Evolutionary conservation across 2,329 filamentous ascomycete species (phyloP), one percentile per base, ranked within the genome.

Genomic region (Calonectria multiphialidica): DNA sequence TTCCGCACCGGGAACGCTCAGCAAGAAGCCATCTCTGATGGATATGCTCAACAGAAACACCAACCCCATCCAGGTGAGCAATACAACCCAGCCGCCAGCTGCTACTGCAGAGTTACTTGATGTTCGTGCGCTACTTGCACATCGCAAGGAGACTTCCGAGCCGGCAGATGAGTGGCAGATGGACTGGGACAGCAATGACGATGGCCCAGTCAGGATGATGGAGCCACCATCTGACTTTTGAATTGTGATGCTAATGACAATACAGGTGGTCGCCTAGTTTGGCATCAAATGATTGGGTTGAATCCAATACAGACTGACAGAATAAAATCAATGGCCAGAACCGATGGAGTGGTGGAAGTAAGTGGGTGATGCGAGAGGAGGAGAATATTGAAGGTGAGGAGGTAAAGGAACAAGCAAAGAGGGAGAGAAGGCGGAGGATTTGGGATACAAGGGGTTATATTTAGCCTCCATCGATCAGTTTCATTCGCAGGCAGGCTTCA

Each of bases 91-190:
- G 30, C 37, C 62, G 45, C 45, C 45, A n/a, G 37, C 45, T 9
- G 30, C 21, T 44, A 37, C 18, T 12, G 50, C 30, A 53, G 28
- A 63, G n/a, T 23, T 37, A n/a, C 35, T 72, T 23, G 70, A 72
- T 63, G 25, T 68, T 47, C 49, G 47, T 37, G 47, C 62, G 25
- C 42, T 67, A 12, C 50, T 72, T 15, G 55, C 30, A 45, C 57
- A 33, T 62, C 71, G 71, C 9, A 37, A 72, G 30, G 57, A 15
- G 55, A 53, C 45, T 10, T 72, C 63, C 67, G 63, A 62, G 35
- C 71, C 71, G 18, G 70, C 63, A 64, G 49, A 70, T 21, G 63
- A 70, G 71, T 72, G 71, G 71, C 71, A 70, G 55, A 72, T 70
- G 47, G 21, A 44, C 10, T 72, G 71, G 71, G 71, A 72, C 63